Base-by-base conservation (phyloP, 1,284 basidiomycete genomes). In the Lentinula novae-zelandiae region DNA sequence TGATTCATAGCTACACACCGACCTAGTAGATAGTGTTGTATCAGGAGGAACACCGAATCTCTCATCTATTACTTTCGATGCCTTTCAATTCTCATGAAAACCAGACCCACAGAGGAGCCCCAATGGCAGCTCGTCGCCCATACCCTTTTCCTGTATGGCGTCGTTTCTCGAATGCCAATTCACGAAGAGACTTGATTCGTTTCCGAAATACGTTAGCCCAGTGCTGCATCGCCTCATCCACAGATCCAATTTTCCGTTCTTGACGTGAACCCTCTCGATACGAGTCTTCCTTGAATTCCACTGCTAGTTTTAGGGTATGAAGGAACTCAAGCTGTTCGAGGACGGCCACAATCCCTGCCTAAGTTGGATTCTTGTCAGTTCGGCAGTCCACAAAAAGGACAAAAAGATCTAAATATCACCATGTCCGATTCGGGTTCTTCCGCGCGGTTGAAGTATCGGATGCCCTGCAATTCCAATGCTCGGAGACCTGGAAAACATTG, bases 401-500 rank as follows among this genome's bases (percentile, higher is more conserved):
- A 22, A 22, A 22, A 17, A 13, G 20, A 7, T n/a, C n/a, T n/a
- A n/a, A n/a, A n/a, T 27, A 53, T 34, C 22, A 60, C 62, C 58
- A 60, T 56, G 27, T 57, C 54, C 9, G 58, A 63, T 22, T 62
- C 58, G 1, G 53, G 53, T 33, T 46, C 58, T 20, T 53, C 58
- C 27, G 53, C 42, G 7, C 62, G 55, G 22, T 63, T 55, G 33
- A 63, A 60, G 50, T 61, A 60, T 13, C 56, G 62, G 22, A 63
- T 60, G 5, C 62, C 62, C 31, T 61, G 55, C 33, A 60, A 27
- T 17, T 55, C 60, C 34, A 60, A 44, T 17, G 13, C 48, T 40
- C 46, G 62, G 20, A 63, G 51, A 2, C 57, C 44, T 20, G 60
- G 59, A 48, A 63, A 63, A 5, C 52, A 31, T 5, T 34, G n/a